Base-by-base conservation (phyloP, 2,329 filamentous ascomycete species). In the Botrytis porri region DNA sequence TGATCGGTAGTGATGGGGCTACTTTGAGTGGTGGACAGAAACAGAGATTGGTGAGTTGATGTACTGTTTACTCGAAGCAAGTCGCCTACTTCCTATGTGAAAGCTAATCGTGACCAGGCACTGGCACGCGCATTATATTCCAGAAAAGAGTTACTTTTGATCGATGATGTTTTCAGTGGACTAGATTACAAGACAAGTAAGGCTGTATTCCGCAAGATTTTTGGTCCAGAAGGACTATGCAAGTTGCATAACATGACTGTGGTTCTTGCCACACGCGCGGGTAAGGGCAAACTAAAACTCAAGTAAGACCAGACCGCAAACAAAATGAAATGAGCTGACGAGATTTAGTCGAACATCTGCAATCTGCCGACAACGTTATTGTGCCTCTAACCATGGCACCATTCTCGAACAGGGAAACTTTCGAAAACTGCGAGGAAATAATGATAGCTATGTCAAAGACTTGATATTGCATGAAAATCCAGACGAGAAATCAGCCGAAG, bases 351-450 rank as follows among this genome's bases (percentile, higher is more conserved):
- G 57, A 66, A 35, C 73, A 63, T 48, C 65, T 72, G 22, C 51
- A 57, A 37, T 72, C 39, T 51, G 80, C 82, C 18, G 84, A 88
- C 59, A 78, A 82, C 25, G 81, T 84, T 54, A 75, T 84, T 20
- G 78, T 79, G 14, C 74, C 18, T 75, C 60, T 7, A 43, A 76
- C 2, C 73, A 79, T 29, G 81, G 81, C 2, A 73, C 62, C 4
- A 75, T 81, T 41, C 66, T 73, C 1, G 80, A 81, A n/a, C 79
- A 83, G 72, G 83, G 83, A 6, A 77, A 35, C 2, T 66, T 73
- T 18, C 20, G 39, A 20, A 54, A 63, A 9, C 54, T 74, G 32
- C 66, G n/a, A 41, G 51, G 60, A 60, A 60, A 69, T 4, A 22
- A 72, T 41, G 22, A 65, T 64, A 29, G 48, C 41, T 39, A 72